Evolutionary conservation across 2,329 filamentous ascomycete species (phyloP).

Genomic region (Ascochyta lentis): DNA sequence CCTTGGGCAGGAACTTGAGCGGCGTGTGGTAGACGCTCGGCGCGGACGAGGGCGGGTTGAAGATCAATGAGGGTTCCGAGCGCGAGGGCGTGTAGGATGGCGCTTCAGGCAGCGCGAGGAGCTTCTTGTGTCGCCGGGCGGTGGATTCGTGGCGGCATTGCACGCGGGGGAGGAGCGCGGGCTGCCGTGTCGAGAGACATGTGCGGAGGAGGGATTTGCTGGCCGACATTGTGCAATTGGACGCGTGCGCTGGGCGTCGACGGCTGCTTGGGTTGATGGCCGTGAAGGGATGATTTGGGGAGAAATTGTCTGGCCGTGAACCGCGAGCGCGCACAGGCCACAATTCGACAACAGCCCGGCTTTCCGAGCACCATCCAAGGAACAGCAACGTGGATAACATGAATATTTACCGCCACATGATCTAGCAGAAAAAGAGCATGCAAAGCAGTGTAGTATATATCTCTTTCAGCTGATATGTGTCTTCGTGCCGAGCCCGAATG

Average conservation of each 20-base stretch:
- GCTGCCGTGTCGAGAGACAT: conserved; percentile 25
- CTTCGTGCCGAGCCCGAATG: conserved; percentile 21
- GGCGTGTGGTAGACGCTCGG: conserved; percentile 71
- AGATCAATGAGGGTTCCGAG: conserved; percentile 52
- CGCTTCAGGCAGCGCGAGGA: conserved; percentile 54
- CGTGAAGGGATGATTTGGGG: conserved; percentile 18
- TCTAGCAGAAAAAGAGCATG: no score
- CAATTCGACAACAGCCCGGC: no score
- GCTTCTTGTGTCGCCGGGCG: conserved; percentile 55
- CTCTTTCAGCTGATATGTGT: conserved; percentile 32
- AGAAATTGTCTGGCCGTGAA: no score
- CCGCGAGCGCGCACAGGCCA: no score
- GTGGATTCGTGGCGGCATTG: conserved; percentile 54
- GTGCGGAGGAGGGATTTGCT: conserved; percentile 39
- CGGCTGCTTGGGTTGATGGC: conserved; percentile 15
- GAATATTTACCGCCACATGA: no score
- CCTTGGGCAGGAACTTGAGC: conserved; percentile 66
- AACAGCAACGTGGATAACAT: no score
- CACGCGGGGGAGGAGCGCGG: conserved; percentile 32
- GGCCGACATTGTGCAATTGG: conserved; percentile 42
- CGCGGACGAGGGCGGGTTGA: conserved; percentile 70
- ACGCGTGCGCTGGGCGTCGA: conserved; percentile 13
- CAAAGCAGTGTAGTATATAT: no score
- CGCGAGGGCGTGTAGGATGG: conserved; percentile 49
- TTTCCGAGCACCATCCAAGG: no score